Evolutionary conservation across 257 asterid species (phyloP).

Genomic region (Cruciata laevipes): DNA sequence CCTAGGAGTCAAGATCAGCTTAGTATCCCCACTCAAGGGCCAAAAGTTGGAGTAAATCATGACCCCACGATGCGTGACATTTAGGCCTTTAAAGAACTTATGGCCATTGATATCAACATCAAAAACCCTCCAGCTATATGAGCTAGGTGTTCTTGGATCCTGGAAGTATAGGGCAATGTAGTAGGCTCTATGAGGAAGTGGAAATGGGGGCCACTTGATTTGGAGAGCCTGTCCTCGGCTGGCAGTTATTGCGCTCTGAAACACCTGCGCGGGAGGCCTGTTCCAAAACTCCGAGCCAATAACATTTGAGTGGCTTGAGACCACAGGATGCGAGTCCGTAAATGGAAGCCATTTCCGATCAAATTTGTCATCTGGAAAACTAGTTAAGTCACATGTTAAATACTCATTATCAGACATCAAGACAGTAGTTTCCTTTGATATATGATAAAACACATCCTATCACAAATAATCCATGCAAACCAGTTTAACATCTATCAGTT

Average conservation of each 20-base stretch:
- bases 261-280: constrained; percentile 57
- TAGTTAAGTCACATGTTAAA: constrained; percentile 23
- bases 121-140: constrained; percentile 70
- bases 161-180: constrained; percentile 71
- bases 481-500: background rate
- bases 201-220: constrained; percentile 68
- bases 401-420: constrained; percentile 9
- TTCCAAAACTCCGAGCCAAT: constrained; percentile 56
- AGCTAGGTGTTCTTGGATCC: constrained; percentile 61
- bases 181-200: constrained; percentile 45
- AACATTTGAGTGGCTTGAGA: constrained; percentile 45
- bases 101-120: constrained; percentile 48
- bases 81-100: constrained; percentile 48
- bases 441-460: background rate
- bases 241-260: constrained; percentile 59
- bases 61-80: constrained; percentile 55
- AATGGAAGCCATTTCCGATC: constrained; percentile 70
- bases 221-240: constrained; percentile 52
- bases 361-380: constrained; percentile 75
- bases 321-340: constrained; percentile 41
- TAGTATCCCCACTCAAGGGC: constrained; percentile 56
- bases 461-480: background rate
- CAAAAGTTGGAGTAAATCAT: constrained; percentile 49
- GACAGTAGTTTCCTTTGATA: background rate
- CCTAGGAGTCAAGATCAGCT: constrained; percentile 42